These are phyloP conservation scores for Pseudogymnoascus sp. DNA, from an alignment of 2,329 filamentous ascomycete species.

Conservation along the genomic window DNA sequence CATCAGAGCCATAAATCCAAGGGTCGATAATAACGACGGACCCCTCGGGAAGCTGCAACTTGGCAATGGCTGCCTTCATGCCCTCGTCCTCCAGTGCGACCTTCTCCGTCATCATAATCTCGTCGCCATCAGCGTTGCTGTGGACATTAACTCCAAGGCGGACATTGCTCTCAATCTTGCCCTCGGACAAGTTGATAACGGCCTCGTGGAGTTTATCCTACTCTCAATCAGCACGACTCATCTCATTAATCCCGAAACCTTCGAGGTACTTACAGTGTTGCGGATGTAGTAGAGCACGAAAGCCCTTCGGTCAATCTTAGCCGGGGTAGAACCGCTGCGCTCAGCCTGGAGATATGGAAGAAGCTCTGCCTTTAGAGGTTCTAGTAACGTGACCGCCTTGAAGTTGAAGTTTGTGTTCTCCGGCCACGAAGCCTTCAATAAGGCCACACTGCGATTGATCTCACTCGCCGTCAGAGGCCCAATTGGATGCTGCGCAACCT, in stretches of 20 bases:
- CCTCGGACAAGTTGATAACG: slow-evolving; percentile 42
- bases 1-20: slow-evolving; percentile 57
- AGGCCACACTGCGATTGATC: slow-evolving; percentile 42
- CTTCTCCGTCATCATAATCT: slow-evolving; percentile 52
- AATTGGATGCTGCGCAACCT: slow-evolving; percentile 43
- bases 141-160: slow-evolving; percentile 53
- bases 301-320: slow-evolving; percentile 41
- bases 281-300: slow-evolving; percentile 53
- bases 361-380: slow-evolving; percentile 47
- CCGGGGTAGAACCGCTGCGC: slow-evolving; percentile 34
- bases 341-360: slow-evolving; percentile 44
- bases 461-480: slow-evolving; percentile 52
- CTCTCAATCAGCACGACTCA: background rate
- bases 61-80: slow-evolving; percentile 54
- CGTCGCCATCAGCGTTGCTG: slow-evolving; percentile 51
- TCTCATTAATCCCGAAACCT: background rate
- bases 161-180: slow-evolving; percentile 48
- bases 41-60: slow-evolving; percentile 54
- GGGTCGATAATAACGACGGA: slow-evolving; percentile 53
- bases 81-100: slow-evolving; percentile 46
- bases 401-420: slow-evolving; percentile 49
- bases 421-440: slow-evolving; percentile 50
- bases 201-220: slow-evolving; percentile 59
- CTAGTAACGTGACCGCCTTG: slow-evolving; percentile 54
- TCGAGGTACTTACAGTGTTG: slow-evolving; percentile 44